phyloP scores from a whole-genome alignment of 176 grass and related monocot species.

The Juncus effusus region DNA sequence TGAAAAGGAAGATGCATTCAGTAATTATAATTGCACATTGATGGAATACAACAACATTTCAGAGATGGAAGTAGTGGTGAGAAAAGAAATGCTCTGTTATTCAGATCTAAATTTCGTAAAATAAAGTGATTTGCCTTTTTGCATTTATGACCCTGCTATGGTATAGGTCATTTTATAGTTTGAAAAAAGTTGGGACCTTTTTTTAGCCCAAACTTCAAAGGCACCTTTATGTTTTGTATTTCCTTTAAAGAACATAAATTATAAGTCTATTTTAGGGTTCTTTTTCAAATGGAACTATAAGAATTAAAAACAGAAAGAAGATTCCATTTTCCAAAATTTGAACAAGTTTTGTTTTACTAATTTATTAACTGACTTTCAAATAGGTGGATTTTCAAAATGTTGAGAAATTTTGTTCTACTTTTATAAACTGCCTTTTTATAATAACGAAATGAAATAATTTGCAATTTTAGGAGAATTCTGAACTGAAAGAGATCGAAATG shows the following conservation, averaged over 20 bases:
- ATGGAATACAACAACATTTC: slow-evolving; percentile 44
- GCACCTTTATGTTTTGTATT: not conserved
- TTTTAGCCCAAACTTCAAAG: not conserved
- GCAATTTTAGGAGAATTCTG: slow-evolving; percentile 45
- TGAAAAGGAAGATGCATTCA: slow-evolving; percentile 26
- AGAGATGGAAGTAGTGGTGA: slow-evolving; percentile 59
- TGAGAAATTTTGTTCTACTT: not conserved
- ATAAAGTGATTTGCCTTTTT: not conserved
- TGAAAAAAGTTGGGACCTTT: slow-evolving; percentile 14
- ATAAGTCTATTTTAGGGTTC: not conserved
- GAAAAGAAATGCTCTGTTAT: not conserved
- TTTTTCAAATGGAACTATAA: not conserved
- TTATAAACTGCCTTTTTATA: not conserved
- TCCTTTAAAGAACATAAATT: not conserved
- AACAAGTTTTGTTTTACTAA: not conserved
- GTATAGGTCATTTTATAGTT: not conserved
- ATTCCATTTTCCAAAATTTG: not conserved
- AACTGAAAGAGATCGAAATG: slow-evolving; percentile 75
- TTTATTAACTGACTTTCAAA: not conserved
- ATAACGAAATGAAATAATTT: not conserved
- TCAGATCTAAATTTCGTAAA: slow-evolving; percentile 10
- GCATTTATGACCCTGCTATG: slow-evolving; percentile 8
- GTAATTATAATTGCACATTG: slow-evolving; percentile 28
- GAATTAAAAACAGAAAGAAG: not conserved
- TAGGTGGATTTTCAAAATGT: not conserved